Conservation (phyloP, 202 grass and related monocot species). For the Musa balbisiana region DNA sequence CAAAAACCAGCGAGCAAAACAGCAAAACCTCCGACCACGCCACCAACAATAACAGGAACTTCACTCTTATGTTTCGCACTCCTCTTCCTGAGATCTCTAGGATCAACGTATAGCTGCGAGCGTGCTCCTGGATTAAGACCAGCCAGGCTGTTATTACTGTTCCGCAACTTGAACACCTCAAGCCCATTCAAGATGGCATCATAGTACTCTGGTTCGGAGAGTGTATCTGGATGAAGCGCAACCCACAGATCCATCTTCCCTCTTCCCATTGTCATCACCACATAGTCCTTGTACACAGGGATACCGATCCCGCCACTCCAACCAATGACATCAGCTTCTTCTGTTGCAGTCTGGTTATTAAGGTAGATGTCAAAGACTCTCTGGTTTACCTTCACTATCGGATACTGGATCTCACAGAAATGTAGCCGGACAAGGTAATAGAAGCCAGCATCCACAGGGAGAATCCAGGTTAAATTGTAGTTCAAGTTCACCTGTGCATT, state of each 20-base stretch:
- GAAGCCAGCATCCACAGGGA: constrained; percentile 39
- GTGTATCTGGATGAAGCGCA: constrained; percentile 49
- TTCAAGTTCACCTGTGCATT: constrained; percentile 35
- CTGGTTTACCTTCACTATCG: constrained; percentile 30
- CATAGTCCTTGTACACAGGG: constrained; percentile 40
- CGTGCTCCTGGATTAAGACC: constrained; percentile 31
- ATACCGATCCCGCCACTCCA: constrained; percentile 25
- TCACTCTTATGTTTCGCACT: too few species aligned
- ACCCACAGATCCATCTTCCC: constrained; percentile 58
- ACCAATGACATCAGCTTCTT: constrained; percentile 34
- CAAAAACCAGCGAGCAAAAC: too few species aligned
- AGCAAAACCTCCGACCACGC: too few species aligned
- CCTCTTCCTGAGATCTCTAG: too few species aligned
- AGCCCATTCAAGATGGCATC: constrained; percentile 76
- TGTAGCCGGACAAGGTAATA: constrained; percentile 62
- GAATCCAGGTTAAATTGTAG: constrained; percentile 62
- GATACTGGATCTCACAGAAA: constrained; percentile 83
- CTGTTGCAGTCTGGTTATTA: constrained; percentile 55
- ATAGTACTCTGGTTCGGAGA: constrained; percentile 24
- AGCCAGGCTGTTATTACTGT: constrained; percentile 30
- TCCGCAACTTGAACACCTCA: constrained; percentile 76
- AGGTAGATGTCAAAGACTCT: constrained; percentile 53
- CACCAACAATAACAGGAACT: too few species aligned
- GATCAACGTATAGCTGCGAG: not conserved
- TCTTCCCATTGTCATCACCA: constrained; percentile 28